Conservation (phyloP, 129 eudicot species). For the Lonicera japonica region DNA sequence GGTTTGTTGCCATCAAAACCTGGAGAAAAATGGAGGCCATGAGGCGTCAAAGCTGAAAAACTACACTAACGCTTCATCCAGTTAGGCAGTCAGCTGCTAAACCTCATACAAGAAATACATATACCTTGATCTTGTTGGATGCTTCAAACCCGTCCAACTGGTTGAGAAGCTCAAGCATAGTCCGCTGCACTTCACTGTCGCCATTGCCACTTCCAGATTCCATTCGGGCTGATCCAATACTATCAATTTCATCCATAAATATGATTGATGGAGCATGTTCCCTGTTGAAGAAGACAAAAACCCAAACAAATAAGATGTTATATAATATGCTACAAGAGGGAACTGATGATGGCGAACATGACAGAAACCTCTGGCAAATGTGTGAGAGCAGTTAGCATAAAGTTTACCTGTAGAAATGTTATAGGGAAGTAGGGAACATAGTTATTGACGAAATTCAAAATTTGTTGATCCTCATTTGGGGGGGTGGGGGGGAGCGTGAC, state of each 20-base stretch:
- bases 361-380: no score
- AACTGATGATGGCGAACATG: no score
- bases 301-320: not conserved
- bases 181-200: constrained; percentile 92
- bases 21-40: constrained; percentile 9
- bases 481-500: no score
- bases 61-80: not conserved
- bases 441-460: no score
- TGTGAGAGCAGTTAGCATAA: no score
- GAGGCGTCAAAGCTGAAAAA: not conserved
- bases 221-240: constrained; percentile 95
- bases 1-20: constrained; percentile 96
- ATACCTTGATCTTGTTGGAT: constrained; percentile 84
- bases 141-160: constrained; percentile 97
- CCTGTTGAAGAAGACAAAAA: constrained; percentile 30
- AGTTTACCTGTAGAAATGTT: no score
- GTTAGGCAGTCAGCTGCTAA: not conserved
- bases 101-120: not conserved
- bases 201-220: constrained; percentile 96
- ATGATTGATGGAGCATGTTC: constrained; percentile 93
- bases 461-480: no score
- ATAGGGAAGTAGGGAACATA: no score
- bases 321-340: no score
- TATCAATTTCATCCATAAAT: constrained; percentile 93
- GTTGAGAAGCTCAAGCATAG: constrained; percentile 90